Base-by-base conservation (phyloP, 2,329 filamentous ascomycete genomes). In the Colletotrichum sp. region DNA sequence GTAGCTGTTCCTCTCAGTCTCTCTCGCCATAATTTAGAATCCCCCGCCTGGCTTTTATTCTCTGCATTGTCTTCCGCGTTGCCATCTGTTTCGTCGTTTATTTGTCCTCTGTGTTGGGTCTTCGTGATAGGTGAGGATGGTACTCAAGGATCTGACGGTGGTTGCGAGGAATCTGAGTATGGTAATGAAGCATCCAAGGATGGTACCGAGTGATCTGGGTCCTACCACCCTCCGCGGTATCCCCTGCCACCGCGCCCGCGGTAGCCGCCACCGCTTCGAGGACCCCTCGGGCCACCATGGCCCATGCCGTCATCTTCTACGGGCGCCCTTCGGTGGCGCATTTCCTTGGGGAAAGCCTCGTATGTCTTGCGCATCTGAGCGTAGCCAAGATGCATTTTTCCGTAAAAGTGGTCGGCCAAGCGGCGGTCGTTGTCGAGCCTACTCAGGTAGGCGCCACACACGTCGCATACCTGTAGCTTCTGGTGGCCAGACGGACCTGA, bases 371-470 rank as follows among this genome's bases (percentile, higher is more conserved):
- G 92, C 97, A 99, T 99, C 86, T 98, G 95, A 18, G 97, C 97
- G 83, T 98, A 99, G 0, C 97, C 97, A 73, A 99, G 87, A 82
- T 99, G 97, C 97, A 99, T 99, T 89, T 99, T 99, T 26, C 97
- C 97, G 85, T 98, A 98, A 83, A 99, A 99, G 84, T 99, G 97
- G 83, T 99, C 97, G 24, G 97, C 97, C 82, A 99, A 85, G 34
- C 97, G 91, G 43, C 97, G 91, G 84, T 99, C 97, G 82, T 99
- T 99, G 83, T 99, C 97, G 36, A 99, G 90, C 26, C 97, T 89
- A 77, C 93, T 96, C 48, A 99, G 90, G 83, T 98, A 99, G 7
- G 97, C 97, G 77, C 97, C 97, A 84, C 97, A 99, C 1, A 98
- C 97, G 85, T 99, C 97, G 89, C 97, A 99, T 62, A 99, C 97